phyloP scores from a whole-genome alignment of 768 basidiomycete species.

The Galerina sulciceps region DNA sequence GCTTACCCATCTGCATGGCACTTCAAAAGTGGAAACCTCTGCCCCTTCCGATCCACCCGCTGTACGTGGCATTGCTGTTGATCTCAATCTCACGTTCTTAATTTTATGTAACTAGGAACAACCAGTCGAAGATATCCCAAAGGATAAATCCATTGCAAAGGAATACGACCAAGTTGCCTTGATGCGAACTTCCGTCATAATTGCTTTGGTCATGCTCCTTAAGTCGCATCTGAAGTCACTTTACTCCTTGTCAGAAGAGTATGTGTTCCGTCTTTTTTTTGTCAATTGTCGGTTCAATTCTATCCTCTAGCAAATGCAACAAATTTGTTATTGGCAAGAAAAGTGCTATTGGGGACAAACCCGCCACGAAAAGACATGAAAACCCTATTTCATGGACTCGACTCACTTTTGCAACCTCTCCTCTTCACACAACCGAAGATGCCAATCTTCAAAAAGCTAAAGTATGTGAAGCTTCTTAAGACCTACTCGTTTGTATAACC shows the following conservation, averaged over 20 bases:
- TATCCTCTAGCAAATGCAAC: constrained; percentile 76
- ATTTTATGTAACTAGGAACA: constrained; percentile 12
- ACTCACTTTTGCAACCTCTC: constrained; percentile 65
- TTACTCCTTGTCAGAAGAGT: constrained; percentile 94
- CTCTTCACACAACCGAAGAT: constrained; percentile 68
- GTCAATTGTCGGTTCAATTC: constrained; percentile 1
- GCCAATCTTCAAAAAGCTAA: constrained; percentile 60
- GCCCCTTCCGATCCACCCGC: constrained; percentile 10
- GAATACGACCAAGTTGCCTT: constrained; percentile 32
- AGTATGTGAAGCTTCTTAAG: constrained; percentile 46
- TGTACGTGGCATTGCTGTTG: constrained; percentile 14
- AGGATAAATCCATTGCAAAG: constrained; percentile 3
- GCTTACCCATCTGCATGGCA: constrained; percentile 58
- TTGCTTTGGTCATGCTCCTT: constrained; percentile 86
- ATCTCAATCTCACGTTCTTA: background rate
- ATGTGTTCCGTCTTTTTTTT: constrained; percentile 29
- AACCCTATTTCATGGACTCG: constrained; percentile 73
- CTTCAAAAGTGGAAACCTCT: constrained; percentile 9
- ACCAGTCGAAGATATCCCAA: constrained; percentile 19
- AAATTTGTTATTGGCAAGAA: constrained; percentile 92
- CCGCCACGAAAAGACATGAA: constrained; percentile 66
- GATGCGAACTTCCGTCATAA: constrained; percentile 73
- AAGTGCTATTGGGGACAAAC: constrained; percentile 84
- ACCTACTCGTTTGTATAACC: background rate
- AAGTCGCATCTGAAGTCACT: constrained; percentile 83